Evolutionary conservation across 2,329 filamentous ascomycete genomes (phyloP).

Genomic region (Chalaropsis thielavioides): DNA sequence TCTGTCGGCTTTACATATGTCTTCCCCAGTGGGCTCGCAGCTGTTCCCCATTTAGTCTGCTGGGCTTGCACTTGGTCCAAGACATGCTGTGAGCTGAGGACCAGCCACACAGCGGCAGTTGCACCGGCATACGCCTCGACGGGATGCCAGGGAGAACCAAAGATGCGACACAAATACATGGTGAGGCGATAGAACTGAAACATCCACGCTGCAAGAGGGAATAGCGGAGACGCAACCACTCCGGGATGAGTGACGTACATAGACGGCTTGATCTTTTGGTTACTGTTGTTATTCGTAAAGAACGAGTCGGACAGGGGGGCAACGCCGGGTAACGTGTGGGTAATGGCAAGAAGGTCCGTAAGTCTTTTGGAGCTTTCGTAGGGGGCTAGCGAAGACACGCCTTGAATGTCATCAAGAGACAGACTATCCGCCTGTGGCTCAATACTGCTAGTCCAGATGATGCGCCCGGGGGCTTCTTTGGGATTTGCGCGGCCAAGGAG

Average conservation of each 20-base stretch:
- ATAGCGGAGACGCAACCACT: constrained; percentile 66
- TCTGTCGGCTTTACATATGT: constrained; percentile 61
- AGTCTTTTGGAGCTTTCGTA: constrained; percentile 85
- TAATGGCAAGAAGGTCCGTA: constrained; percentile 70
- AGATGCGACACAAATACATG: constrained; percentile 57
- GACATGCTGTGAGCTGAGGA: constrained; percentile 49
- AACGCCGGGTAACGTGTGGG: constrained; percentile 51
- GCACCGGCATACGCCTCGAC: constrained; percentile 65
- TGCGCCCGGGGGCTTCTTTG: constrained; percentile 38
- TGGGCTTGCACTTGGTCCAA: constrained; percentile 42
- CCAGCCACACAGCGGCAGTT: constrained; percentile 61
- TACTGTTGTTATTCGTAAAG: constrained; percentile 13
- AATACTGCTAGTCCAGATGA: constrained; percentile 79
- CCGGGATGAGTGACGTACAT: constrained; percentile 79
- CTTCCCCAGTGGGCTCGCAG: constrained; percentile 43
- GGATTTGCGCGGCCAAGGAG: constrained; percentile 43
- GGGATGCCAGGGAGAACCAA: constrained; percentile 82
- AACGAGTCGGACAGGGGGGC: constrained; percentile 24
- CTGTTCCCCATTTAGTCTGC: constrained; percentile 70
- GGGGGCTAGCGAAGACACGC: constrained; percentile 42
- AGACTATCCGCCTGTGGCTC: constrained; percentile 48
- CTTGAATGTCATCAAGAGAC: constrained; percentile 60
- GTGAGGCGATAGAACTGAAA: constrained; percentile 51
- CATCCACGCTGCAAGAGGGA: constrained; percentile 58
- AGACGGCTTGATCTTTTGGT: constrained; percentile 32